These are phyloP conservation scores for Hypomyces perniciosus DNA, from an alignment of 2,329 filamentous ascomycete species.

Conservation along the genomic window DNA sequence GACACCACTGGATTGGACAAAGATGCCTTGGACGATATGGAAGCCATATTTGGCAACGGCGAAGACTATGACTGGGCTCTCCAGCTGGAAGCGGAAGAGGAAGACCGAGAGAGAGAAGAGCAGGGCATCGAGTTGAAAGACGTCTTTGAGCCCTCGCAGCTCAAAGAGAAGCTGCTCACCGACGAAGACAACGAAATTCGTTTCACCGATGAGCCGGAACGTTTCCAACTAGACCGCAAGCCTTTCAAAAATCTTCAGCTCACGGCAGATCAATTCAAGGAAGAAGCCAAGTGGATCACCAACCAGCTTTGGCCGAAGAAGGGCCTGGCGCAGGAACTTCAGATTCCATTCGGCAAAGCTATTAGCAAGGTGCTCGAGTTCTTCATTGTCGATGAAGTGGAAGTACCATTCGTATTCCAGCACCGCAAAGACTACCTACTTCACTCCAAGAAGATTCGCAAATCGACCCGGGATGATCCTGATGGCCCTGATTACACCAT, in stretches of 20 bases:
- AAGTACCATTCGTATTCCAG: slow-evolving; percentile 96
- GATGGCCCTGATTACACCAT: slow-evolving; percentile 69
- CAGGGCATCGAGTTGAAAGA: slow-evolving; percentile 90
- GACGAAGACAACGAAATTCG: slow-evolving; percentile 93
- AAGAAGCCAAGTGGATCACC: slow-evolving; percentile 89
- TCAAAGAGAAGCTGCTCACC: slow-evolving; percentile 89
- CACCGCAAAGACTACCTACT: slow-evolving; percentile 98
- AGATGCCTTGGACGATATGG: slow-evolving; percentile 90
- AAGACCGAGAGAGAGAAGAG: slow-evolving; percentile 71
- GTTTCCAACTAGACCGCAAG: slow-evolving; percentile 86
- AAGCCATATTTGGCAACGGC: slow-evolving; percentile 90
- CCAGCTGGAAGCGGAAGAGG: slow-evolving; percentile 79
- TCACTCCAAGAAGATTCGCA: slow-evolving; percentile 67
- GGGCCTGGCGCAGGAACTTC: slow-evolving; percentile 62
- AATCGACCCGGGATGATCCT: slow-evolving; percentile 57
- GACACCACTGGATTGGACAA: slow-evolving; percentile 85
- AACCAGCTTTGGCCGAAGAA: slow-evolving; percentile 88
- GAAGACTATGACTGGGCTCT: slow-evolving; percentile 95
- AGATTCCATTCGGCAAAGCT: slow-evolving; percentile 77
- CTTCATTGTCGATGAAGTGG: slow-evolving; percentile 88
- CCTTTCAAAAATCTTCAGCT: slow-evolving; percentile 79
- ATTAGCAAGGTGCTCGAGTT: slow-evolving; percentile 92
- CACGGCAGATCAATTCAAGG: slow-evolving; percentile 76
- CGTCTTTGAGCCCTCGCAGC: slow-evolving; percentile 93
- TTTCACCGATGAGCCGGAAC: slow-evolving; percentile 82